These are phyloP conservation scores for Poronia punctata DNA, from an alignment of 495 filamentous ascomycete genomes.

Conservation along the genomic window DNA sequence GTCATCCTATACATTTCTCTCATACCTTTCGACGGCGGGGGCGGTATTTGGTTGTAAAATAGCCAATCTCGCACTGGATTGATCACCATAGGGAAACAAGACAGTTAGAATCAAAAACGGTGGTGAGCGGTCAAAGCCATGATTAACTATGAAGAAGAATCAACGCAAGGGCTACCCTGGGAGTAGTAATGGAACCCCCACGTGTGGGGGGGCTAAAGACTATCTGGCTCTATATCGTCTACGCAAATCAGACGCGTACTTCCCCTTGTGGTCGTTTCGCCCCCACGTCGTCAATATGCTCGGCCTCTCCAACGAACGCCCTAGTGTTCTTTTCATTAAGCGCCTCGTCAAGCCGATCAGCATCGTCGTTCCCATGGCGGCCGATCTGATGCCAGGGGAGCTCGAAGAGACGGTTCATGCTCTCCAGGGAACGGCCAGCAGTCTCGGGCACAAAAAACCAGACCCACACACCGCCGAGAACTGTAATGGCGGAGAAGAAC, in stretches of 20 bases:
- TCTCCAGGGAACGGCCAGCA: conserved; percentile 53
- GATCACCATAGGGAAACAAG: too few species aligned
- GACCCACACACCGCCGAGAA: conserved; percentile 49
- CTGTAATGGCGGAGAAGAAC: conserved; percentile 58
- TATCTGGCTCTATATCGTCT: too few species aligned
- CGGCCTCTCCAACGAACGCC: conserved; percentile 4
- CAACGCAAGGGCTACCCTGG: too few species aligned
- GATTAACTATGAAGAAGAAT: too few species aligned
- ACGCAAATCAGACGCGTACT: conserved; percentile 5
- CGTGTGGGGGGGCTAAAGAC: too few species aligned
- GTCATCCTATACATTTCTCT: too few species aligned
- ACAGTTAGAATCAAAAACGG: too few species aligned
- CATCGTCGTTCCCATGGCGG: conserved; percentile 49
- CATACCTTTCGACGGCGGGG: too few species aligned
- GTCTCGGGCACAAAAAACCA: conserved; percentile 65
- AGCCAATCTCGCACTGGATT: too few species aligned
- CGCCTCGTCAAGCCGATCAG: conserved; percentile 38
- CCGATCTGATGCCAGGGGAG: conserved; percentile 63
- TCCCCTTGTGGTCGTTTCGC: conserved; percentile 7
- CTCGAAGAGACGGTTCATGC: conserved; percentile 62
- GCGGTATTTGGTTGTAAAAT: too few species aligned
- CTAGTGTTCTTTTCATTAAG: conserved; percentile 19
- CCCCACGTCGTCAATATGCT: conserved; percentile 14
- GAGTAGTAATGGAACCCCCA: too few species aligned
- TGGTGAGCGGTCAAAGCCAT: too few species aligned